Evolutionary conservation across 2,329 filamentous ascomycete genomes (phyloP).

Genomic region (Microcyclospora tardicrescens): DNA sequence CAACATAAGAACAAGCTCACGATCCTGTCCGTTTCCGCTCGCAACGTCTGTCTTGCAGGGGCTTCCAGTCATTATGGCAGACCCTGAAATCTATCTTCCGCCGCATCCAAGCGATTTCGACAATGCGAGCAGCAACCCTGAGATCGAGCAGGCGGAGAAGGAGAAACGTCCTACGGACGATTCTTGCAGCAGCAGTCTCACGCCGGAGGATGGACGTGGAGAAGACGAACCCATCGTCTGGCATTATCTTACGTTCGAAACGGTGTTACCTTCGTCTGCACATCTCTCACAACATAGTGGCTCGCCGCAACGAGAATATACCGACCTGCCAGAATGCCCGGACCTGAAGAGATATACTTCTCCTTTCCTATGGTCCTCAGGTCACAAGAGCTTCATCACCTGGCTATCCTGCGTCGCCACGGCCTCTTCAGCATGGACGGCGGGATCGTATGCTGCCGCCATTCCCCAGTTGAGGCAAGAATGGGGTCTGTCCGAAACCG

Average conservation of each 20-base stretch:
- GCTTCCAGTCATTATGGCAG: slow-evolving; percentile 21
- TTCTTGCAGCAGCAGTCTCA: slow-evolving; percentile 7
- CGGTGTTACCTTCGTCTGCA: slow-evolving; percentile 39
- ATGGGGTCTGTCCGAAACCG: slow-evolving; percentile 52
- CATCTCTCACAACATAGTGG: slow-evolving; percentile 19
- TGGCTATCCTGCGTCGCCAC: slow-evolving; percentile 66
- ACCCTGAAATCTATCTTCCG: slow-evolving; percentile 25
- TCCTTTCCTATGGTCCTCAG: slow-evolving; percentile 59
- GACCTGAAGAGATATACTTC: slow-evolving; percentile 53
- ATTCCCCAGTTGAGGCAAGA: slow-evolving; percentile 50
- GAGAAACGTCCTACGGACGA: slow-evolving; percentile 15
- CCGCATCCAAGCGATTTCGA: slow-evolving; percentile 9
- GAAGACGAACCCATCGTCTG: slow-evolving; percentile 34
- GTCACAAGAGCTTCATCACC: slow-evolving; percentile 58
- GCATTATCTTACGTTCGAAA: slow-evolving; percentile 51
- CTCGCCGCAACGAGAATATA: slow-evolving; percentile 10
- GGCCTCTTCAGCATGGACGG: slow-evolving; percentile 63
- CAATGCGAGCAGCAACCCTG: slow-evolving; percentile 5
- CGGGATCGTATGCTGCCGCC: slow-evolving; percentile 66
- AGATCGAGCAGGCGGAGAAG: slow-evolving; percentile 8
- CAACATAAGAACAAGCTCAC: too few relatives aligned
- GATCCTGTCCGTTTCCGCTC: too few relatives aligned
- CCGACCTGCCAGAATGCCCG: slow-evolving; percentile 42
- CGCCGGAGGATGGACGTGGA: slow-evolving; percentile 1
- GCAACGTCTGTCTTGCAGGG: too few relatives aligned